A percentile compares a stretch with the other conserved stretches of the same genome.
phyloP scores from a whole-genome alignment of 352 stramenopile species.

The Phytopythium montanum region DNA sequence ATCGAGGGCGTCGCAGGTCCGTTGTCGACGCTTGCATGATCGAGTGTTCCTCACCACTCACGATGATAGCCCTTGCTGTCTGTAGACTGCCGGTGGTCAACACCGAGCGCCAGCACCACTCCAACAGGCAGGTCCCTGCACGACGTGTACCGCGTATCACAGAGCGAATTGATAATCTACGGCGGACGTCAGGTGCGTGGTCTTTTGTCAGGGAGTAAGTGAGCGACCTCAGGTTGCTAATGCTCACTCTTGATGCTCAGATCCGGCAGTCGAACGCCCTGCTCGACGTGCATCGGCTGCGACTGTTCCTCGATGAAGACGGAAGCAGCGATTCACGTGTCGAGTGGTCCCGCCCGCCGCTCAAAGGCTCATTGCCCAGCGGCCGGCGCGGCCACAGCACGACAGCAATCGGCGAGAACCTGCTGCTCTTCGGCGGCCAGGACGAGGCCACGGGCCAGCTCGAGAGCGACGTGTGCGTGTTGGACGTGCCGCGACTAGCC shows the following conservation, averaged over 20 bases:
- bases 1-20: constrained; percentile 32
- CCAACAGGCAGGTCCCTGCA: constrained; percentile 54
- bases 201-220: not conserved
- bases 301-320: constrained; percentile 9
- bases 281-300: constrained; percentile 41
- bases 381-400: constrained; percentile 60
- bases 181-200: constrained; percentile 56
- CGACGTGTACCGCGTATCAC: constrained; percentile 39
- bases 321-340: constrained; percentile 13
- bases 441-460: constrained; percentile 39
- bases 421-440: constrained; percentile 69
- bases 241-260: constrained; percentile 15
- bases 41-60: not conserved
- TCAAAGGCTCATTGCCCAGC: constrained; percentile 36
- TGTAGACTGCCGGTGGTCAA: constrained; percentile 56
- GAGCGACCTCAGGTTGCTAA: constrained; percentile 1
- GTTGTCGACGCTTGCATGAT: not conserved
- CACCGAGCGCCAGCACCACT: constrained; percentile 15
- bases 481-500: constrained; percentile 24
- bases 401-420: constrained; percentile 41
- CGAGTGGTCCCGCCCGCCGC: constrained; percentile 32
- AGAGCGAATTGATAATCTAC: constrained; percentile 51
- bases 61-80: constrained; percentile 4
- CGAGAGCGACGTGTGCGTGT: constrained; percentile 44
- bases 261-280: constrained; percentile 65